These are phyloP conservation scores for Penicillium egyptiacum DNA, from an alignment of 495 filamentous ascomycete species.

Conservation along the genomic window DNA sequence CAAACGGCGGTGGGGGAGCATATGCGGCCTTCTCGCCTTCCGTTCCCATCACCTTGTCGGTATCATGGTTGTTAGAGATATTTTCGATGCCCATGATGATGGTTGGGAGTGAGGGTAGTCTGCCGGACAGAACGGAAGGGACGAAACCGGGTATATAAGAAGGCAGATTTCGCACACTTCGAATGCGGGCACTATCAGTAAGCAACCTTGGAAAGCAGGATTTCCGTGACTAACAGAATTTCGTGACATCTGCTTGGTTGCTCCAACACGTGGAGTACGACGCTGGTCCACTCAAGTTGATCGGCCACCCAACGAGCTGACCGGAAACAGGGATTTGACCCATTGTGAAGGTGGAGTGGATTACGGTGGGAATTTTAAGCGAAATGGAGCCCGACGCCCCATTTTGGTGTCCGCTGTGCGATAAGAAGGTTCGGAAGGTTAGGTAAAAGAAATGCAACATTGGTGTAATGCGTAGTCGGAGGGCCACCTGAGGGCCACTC, in stretches of 20 bases:
- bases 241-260: conserved; percentile 9
- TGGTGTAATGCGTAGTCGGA: conserved; percentile 1
- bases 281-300: conserved; percentile 26
- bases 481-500: background rate
- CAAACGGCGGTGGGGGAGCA: conserved; percentile 27
- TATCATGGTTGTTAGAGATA: conserved; percentile 25
- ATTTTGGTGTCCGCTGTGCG: conserved; percentile 2
- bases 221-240: conserved; percentile 18
- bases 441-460: conserved; percentile 31
- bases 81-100: conserved; percentile 30
- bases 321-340: conserved; percentile 18
- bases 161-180: conserved; percentile 9
- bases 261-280: conserved; percentile 35
- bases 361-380: conserved; percentile 4
- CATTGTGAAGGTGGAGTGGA: background rate
- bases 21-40: conserved; percentile 25
- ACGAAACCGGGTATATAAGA: conserved; percentile 16
- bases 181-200: conserved; percentile 25
- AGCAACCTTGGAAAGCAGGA: conserved; percentile 13
- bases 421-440: conserved; percentile 30
- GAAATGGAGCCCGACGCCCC: conserved; percentile 11
- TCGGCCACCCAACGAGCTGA: conserved; percentile 22
- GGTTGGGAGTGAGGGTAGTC: background rate
- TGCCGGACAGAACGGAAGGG: background rate
- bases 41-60: conserved; percentile 22